Base-by-base conservation (phyloP, 495 filamentous ascomycete genomes). In the Usnea hakonensis region DNA sequence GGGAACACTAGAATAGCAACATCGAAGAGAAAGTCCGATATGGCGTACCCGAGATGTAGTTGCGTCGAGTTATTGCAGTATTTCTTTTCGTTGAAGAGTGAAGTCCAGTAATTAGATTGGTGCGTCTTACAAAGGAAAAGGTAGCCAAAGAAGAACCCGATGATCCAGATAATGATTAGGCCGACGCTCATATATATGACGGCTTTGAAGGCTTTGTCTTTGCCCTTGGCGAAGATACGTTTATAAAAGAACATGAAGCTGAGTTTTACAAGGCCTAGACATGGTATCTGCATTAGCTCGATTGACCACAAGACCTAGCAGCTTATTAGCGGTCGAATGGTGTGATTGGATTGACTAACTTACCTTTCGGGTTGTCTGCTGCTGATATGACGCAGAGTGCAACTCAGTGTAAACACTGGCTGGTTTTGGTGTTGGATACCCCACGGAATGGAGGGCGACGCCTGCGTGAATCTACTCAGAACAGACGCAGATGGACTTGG, bases 251-350 rank as follows among this genome's bases (percentile, higher is more conserved):
- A 43, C 21, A 57, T 57, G 36, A 57, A 57, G 55, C 55, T 57
- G 8, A 43, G 38, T 23, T 57, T 57, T 2, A 57, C 26, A 3
- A 23, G 23, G 30, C 36, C 55, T 9, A 57, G 26, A 16, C 19
- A 19, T 14, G 38, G 37, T 9, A 43, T 23, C 55, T 57, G 55
- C 36, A 57, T 43, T 19, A 40, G n/a, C 28, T 57, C 36, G 38
- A 43, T 41, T n/a, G 55, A 41, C 55, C 55, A 57, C 36, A 57
- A n/a, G 35, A 57, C 55, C 55, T 60, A 60, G 16, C 21, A 54
- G 6, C 21, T 54, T 54, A 23, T 36, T 11, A 36, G 35, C 35
- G 35, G 5, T 36, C 35, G 5, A 36, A 53, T 14, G 21, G n/a
- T n/a, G n/a, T n/a, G n/a, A n/a, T n/a, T n/a, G n/a, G n/a, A n/a